Evolutionary conservation across 495 filamentous ascomycete species (phyloP).

Genomic region (Penicillium canariense): DNA sequence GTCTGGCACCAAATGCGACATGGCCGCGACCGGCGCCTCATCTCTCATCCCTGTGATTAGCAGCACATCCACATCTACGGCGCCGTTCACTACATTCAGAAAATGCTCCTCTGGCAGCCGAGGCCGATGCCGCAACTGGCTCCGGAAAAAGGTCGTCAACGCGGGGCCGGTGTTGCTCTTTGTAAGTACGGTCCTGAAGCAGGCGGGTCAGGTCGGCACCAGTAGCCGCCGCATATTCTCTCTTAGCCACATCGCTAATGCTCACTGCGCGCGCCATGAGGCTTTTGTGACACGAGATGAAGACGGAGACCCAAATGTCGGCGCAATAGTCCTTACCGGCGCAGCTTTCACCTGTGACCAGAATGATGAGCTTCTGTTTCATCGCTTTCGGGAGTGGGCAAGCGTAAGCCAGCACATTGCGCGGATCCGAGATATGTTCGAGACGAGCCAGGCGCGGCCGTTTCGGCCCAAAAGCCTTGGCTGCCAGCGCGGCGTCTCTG

Average conservation of each 20-base stretch:
- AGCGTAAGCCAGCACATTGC: constrained; percentile 52
- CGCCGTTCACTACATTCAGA: constrained; percentile 42
- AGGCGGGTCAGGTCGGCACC: constrained; percentile 51
- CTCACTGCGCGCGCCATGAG: constrained; percentile 49
- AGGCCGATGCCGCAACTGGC: constrained; percentile 46
- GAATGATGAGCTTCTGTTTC: constrained; percentile 53
- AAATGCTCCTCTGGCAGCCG: constrained; percentile 56
- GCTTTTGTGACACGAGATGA: constrained; percentile 30
- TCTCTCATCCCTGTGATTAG: constrained; percentile 68
- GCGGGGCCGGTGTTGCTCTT: constrained; percentile 58
- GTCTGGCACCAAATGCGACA: constrained; percentile 56
- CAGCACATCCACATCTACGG: constrained; percentile 52
- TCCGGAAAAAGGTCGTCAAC: constrained; percentile 53
- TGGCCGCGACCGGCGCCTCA: constrained; percentile 53
- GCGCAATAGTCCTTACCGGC: constrained; percentile 64
- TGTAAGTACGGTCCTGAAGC: constrained; percentile 55
- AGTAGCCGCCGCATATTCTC: constrained; percentile 54
- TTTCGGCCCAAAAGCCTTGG: constrained; percentile 58
- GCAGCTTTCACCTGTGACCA: constrained; percentile 58
- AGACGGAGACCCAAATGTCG: constrained; percentile 47
- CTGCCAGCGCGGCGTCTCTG: constrained; percentile 50
- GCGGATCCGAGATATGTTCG: constrained; percentile 52
- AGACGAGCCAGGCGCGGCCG: constrained; percentile 48
- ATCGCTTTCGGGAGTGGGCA: constrained; percentile 49
- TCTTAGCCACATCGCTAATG: constrained; percentile 60